Conservation (phyloP, 1,284 basidiomycete species). For the Malassezia caprae region DNA sequence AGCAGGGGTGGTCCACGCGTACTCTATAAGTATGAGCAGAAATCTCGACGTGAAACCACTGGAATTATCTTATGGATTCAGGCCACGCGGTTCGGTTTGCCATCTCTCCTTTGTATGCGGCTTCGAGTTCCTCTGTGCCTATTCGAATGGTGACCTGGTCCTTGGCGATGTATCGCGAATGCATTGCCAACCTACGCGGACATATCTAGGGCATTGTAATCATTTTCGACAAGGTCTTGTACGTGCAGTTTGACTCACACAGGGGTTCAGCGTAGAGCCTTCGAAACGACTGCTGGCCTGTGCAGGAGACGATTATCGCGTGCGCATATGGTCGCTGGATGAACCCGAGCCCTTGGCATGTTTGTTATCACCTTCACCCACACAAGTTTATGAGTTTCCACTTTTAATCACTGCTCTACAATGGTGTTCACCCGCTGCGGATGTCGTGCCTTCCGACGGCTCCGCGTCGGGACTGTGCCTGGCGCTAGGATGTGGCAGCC, state of each 20-base stretch:
- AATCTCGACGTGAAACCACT: not conserved
- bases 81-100: not conserved
- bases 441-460: not conserved
- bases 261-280: slow-evolving; percentile 2
- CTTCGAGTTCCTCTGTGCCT: slow-evolving; percentile 7
- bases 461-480: not conserved
- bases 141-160: slow-evolving; percentile 15
- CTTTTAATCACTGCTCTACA: not conserved
- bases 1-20: not conserved
- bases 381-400: not conserved
- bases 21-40: not conserved
- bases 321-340: slow-evolving; percentile 14
- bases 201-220: slow-evolving; percentile 6
- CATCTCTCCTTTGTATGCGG: not conserved
- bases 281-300: not conserved
- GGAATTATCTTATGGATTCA: not conserved
- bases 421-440: not conserved
- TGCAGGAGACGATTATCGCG: slow-evolving; percentile 9
- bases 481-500: not conserved
- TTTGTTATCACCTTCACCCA: not conserved
- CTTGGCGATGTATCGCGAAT: slow-evolving; percentile 2
- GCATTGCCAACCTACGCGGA: not conserved
- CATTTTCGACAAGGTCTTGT: slow-evolving; percentile 7
- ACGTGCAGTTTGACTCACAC: not conserved
- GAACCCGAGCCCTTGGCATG: not conserved